Base-by-base conservation (phyloP, 1,284 basidiomycete species). In the Cerrena zonata region DNA sequence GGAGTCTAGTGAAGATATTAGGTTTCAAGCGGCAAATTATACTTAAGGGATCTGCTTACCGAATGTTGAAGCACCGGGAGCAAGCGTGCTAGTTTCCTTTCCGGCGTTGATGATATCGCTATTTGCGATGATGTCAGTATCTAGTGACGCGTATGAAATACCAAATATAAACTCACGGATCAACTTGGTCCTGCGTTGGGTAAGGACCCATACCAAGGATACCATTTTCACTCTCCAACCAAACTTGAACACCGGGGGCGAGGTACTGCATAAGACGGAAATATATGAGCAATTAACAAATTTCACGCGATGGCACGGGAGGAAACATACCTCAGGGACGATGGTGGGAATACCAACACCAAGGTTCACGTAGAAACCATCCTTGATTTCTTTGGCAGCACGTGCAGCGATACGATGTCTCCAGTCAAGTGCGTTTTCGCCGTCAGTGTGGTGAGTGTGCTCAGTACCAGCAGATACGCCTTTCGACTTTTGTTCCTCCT, bases 191-290 rank as follows among this genome's bases (percentile, higher is more conserved):
- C 69, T 84, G 74, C 11, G 89, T 91, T 11, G 93, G 93, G 70
- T 93, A 94, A 41, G 91, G 91, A 10, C 93, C 93, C 91, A 95
- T 93, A 38, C 91, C 92, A 57, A 96, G 76, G 55, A 95, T 89
- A 58, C 93, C 93, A 64, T 96, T 96, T 76, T 96, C 93, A 58
- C 88, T 91, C 70, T 96, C 93, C 58, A 94, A 65, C 88, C 91
- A 93, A 40, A 94, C 89, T 53, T 82, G 82, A 21, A 89, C 82
- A 46, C 81, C 84, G 49, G 82, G 76, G 46, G 81, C 77, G 45
- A 93, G 65, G 70, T 89, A 86, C 65, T 89, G 37, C n/a, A 40
- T 2, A 10, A 10, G 21, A 10, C 15, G 3, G 25, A 5, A 10
- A 43, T 43, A 22, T 23, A 43, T 43, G 19, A n/a, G n/a, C n/a